Base-by-base conservation (phyloP, 1,284 basidiomycete genomes). In the Cryptococcus depauperatus region DNA sequence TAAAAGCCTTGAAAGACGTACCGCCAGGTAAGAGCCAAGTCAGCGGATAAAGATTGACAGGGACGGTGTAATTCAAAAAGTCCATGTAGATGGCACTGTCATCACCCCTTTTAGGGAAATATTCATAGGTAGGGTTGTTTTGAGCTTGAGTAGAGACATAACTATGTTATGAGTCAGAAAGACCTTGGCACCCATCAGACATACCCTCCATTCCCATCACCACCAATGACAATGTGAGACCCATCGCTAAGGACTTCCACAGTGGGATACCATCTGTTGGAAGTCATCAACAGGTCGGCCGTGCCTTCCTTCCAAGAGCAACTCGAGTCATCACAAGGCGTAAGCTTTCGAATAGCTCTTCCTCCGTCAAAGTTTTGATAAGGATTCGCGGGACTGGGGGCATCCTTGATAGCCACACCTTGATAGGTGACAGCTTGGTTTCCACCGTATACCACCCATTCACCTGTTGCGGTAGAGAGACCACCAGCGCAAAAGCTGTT, bases 31-130 rank as follows among this genome's bases (percentile, higher is more conserved):
- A 77, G 33, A 91, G 77, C 77, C 77, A 93, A 0, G 84, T 81
- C 55, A 88, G 81, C 0, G 88, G 82, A 59, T 90, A 95, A 8
- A 90, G 77, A 69, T 92, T 93, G 55, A 91, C 77, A 41, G 90
- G 90, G n/a, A 88, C 85, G 0, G 90, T 90, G 43, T 78, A 75
- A 54, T 80, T 72, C 74, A 96, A 77, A 74, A 95, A 88, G 44
- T 82, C 71, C 77, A 93, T 83, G 35, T 76, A 69, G 56, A 80
- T 73, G 3, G 81, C 73, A 13, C 58, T 60, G 14, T 61, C 55
- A 22, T 78, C 74, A 47, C 73, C 75, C n/a, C n/a, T n/a, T 19
- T 79, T 72, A 21, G 87, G 91, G 69, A 77, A 95, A 71, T 86
- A 75, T 61, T 82, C 79, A 55, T 74, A 77, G 1, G 75, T 90